Base-by-base conservation (phyloP, 1,284 basidiomycete species). In the Leccinum fallax region DNA sequence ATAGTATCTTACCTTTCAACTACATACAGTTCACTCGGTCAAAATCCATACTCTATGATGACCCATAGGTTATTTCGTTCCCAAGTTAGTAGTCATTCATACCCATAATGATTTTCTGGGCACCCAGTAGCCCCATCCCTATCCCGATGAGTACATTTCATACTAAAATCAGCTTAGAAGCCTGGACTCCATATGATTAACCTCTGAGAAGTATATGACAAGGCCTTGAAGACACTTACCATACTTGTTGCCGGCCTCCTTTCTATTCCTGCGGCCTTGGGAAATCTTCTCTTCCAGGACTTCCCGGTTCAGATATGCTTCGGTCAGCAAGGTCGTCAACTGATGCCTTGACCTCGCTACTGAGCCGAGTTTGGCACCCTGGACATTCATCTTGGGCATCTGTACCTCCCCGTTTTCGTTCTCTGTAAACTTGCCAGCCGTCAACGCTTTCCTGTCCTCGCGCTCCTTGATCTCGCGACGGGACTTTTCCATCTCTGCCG, bases 211-310 rank as follows among this genome's bases (percentile, higher is more conserved):
- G 26, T 4, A 16, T 34, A 51, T 51, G 15, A 16, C 24, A 10
- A 28, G 16, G 9, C 13, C 3, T 16, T 52, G 13, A 10, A 30
- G 5, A 21, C 21, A 73, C 83, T 63, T 65, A 88, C 91, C 92
- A 66, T 93, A 93, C 79, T 93, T 93, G 74, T 92, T 93, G 8
- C 92, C 91, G 0, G 92, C 90, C 71, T 93, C 92, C 71, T 93
- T 93, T 65, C 91, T 82, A 69, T 93, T 93, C 67, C 90, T 81
- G 63, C 86, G 82, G 1, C 89, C 91, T 71, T 90, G 85, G 0
- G 91, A 91, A 67, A 93, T 91, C 76, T 78, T 86, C 65, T 93
- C 91, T 71, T 94, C 92, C 65, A 93, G 68, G 0, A 83, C 84
- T 63, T 92, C 91, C 38, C 91, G 83, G 69, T 93, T 93, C 71